Conservation (phyloP, 164 flowering plant species). For the Annona cherimola region DNA sequence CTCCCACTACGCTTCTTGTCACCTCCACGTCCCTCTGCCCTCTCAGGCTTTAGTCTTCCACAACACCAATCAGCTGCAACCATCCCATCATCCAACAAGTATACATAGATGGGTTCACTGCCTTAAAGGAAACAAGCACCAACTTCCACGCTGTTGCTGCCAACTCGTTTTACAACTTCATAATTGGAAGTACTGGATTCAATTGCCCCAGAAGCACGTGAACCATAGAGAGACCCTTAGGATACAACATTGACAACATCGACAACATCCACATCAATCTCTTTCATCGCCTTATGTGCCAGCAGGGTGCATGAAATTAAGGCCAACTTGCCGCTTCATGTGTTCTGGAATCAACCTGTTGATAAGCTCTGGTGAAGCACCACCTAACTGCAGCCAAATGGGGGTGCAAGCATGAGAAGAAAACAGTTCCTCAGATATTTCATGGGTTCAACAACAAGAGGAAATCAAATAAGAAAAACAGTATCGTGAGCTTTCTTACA, state of each 20-base stretch:
- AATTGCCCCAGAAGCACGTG: neutral
- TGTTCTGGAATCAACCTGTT: conserved; percentile 79
- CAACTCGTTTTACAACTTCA: neutral
- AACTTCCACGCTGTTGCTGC: conserved; percentile 5
- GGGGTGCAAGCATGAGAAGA: neutral
- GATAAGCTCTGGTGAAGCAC: conserved; percentile 78
- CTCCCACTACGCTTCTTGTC: conserved; percentile 7
- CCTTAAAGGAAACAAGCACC: conserved; percentile 13
- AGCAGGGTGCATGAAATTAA: conserved; percentile 33
- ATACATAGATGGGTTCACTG: conserved; percentile 13
- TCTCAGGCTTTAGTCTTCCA: conserved; percentile 15
- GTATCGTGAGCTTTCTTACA: too few relatives aligned
- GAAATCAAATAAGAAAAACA: too few relatives aligned
- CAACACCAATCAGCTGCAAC: conserved; percentile 10
- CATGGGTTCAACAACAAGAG: too few relatives aligned
- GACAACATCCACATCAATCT: neutral
- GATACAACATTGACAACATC: too few relatives aligned
- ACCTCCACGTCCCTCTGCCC: conserved; percentile 6
- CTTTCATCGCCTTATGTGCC: conserved; percentile 23
- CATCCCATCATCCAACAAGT: conserved; percentile 18
- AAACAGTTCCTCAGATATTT: neutral
- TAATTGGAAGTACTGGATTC: neutral
- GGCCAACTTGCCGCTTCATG: conserved; percentile 53
- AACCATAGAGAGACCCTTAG: neutral
- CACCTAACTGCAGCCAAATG: conserved; percentile 53